Evolutionary conservation across 2,329 filamentous ascomycete species (phyloP).

Genomic region (Colletotrichum scovillei): DNA sequence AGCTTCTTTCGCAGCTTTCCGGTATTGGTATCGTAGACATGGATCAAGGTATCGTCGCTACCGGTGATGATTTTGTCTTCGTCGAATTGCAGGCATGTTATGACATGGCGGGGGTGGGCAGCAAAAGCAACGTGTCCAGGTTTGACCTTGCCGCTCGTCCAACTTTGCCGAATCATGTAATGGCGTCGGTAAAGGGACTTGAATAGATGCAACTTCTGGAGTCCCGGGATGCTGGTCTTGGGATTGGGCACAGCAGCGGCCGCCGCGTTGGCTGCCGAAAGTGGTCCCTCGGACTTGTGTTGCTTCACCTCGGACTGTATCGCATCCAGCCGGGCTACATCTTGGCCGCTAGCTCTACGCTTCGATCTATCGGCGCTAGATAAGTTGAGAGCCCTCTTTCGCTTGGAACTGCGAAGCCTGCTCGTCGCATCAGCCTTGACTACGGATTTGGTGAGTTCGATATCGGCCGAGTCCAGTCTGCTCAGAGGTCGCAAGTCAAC

Average conservation of each 20-base stretch:
- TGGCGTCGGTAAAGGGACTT: conserved; percentile 97
- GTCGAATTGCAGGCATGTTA: conserved; percentile 97
- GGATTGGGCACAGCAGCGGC: conserved; percentile 84
- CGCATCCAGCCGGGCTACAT: conserved; percentile 56
- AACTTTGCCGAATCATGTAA: conserved; percentile 88
- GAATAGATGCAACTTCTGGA: conserved; percentile 90
- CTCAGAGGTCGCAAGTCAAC: conserved; percentile 77
- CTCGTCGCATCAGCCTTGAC: conserved; percentile 54
- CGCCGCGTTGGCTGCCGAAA: conserved; percentile 88
- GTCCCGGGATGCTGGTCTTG: conserved; percentile 78
- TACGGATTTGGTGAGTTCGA: conserved; percentile 57
- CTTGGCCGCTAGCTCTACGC: conserved; percentile 62
- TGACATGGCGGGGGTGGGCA: conserved; percentile 96
- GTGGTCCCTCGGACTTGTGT: conserved; percentile 81
- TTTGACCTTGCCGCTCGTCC: conserved; percentile 88
- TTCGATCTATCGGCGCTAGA: conserved; percentile 64
- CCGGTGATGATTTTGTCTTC: conserved; percentile 98
- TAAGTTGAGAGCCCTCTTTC: conserved; percentile 63
- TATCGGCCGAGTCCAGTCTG: conserved; percentile 64
- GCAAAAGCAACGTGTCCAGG: conserved; percentile 94
- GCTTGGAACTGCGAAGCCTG: conserved; percentile 64
- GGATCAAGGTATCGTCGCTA: conserved; percentile 96
- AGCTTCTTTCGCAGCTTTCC: conserved; percentile 86
- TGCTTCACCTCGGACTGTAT: conserved; percentile 53
- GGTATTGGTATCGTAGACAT: conserved; percentile 97